Percentiles rank a stretch among this genome's conserved stretches.
Evolutionary conservation across 768 basidiomycete species (phyloP).

Genomic region (Leccinum arenicola): DNA sequence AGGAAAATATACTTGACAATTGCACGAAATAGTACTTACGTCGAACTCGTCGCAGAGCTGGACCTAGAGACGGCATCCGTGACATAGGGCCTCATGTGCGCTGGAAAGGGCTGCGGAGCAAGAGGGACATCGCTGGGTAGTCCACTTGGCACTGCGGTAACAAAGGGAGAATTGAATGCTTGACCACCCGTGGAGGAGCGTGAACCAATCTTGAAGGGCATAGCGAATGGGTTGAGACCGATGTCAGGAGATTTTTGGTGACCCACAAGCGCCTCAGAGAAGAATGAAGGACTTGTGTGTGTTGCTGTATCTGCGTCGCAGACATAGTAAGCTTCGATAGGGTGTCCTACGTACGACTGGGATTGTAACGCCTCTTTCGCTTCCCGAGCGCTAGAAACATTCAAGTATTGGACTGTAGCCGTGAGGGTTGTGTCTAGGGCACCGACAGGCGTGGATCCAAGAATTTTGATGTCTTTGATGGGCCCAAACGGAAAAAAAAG

Average conservation of each 20-base stretch:
- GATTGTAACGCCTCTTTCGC: slow-evolving; percentile 60
- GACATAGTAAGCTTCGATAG: slow-evolving; percentile 38
- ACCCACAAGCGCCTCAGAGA: slow-evolving; percentile 6
- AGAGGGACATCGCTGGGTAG: slow-evolving; percentile 23
- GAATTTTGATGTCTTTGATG: slow-evolving; percentile 57
- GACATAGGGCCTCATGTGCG: slow-evolving; percentile 14
- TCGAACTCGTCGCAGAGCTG: slow-evolving; percentile 33
- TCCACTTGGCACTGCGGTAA: slow-evolving; percentile 10
- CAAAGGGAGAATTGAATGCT: slow-evolving; percentile 5
- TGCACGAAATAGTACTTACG: slow-evolving; percentile 17
- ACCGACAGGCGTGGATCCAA: slow-evolving; percentile 37
- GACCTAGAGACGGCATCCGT: slow-evolving; percentile 30
- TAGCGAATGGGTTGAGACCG: slow-evolving; percentile 33
- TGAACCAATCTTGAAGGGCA: slow-evolving; percentile 27
- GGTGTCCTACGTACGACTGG: slow-evolving; percentile 56
- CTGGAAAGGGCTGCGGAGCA: slow-evolving; percentile 24
- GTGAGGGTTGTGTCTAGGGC: slow-evolving; percentile 42
- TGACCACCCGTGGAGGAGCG: slow-evolving; percentile 5
- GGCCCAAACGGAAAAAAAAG: slow-evolving; percentile 70
- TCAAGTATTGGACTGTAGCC: slow-evolving; percentile 63
- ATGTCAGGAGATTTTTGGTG: slow-evolving; percentile 21
- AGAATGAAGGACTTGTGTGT: slow-evolving; percentile 8
- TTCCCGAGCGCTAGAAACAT: slow-evolving; percentile 54
- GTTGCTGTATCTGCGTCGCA: slow-evolving; percentile 15
- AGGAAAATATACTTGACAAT: slow-evolving; percentile 1